Evolutionary conservation across 2,329 filamentous ascomycete species (phyloP).

Genomic region (Colletotrichum lindemuthianum): DNA sequence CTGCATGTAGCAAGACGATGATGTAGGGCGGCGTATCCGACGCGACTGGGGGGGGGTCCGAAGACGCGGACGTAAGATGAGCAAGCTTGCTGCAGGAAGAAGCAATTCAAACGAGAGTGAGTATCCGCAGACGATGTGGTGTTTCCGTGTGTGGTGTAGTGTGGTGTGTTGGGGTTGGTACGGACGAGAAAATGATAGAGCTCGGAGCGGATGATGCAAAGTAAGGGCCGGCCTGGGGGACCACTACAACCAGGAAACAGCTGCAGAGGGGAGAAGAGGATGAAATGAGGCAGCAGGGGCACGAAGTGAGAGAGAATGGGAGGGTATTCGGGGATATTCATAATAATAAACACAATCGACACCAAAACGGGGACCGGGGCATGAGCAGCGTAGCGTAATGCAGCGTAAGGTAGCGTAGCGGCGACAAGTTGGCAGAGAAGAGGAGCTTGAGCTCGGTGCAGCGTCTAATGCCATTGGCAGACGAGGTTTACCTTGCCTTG

Average conservation of each 20-base stretch:
- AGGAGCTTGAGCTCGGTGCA: constrained; percentile 19
- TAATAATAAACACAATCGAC: constrained; percentile 19
- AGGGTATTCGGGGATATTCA: constrained; percentile 34
- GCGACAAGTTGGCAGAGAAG: background rate
- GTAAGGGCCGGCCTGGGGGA: constrained; percentile 30
- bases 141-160: background rate
- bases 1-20: background rate
- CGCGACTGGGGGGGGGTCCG: constrained; percentile 3
- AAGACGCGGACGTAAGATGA: background rate
- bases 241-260: constrained; percentile 11
- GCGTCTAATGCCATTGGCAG: background rate
- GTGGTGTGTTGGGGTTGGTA: constrained; percentile 4
- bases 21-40: background rate
- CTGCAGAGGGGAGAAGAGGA: constrained; percentile 7
- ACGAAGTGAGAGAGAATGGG: background rate
- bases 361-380: background rate
- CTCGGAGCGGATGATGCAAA: background rate
- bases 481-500: constrained; percentile 10
- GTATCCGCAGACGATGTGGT: background rate
- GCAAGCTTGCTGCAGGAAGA: constrained; percentile 14
- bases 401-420: no score
- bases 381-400: background rate
- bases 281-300: constrained; percentile 18
- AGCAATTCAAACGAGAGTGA: constrained; percentile 23
- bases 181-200: no score